Percentiles rank a stretch among this genome's conserved stretches.
Evolutionary conservation across 164 flowering plant genomes (phyloP).

Genomic region (Nymphaea colorata): DNA sequence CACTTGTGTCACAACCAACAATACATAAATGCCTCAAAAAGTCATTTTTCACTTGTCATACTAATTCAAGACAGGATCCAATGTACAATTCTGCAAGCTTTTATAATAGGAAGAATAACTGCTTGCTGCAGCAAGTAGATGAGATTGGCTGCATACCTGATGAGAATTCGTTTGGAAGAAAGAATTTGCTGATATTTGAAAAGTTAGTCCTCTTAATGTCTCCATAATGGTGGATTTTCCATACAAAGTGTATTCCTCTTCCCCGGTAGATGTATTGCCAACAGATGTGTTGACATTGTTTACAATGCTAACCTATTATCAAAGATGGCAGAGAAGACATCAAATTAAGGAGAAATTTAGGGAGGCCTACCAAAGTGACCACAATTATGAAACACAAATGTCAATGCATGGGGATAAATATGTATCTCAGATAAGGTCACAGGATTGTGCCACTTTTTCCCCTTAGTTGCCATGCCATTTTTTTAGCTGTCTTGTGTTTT

Average conservation of each 20-base stretch:
- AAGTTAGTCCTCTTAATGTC: conserved; percentile 67
- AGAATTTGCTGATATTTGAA: conserved; percentile 96
- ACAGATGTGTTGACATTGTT: conserved; percentile 89
- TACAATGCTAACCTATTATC: conserved; percentile 65
- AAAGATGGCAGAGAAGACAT: neutral
- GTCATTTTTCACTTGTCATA: no score
- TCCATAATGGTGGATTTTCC: conserved; percentile 82
- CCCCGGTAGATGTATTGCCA: conserved; percentile 92
- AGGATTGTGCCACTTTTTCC: no score
- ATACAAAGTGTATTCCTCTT: conserved; percentile 62
- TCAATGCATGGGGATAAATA: neutral
- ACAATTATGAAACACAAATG: neutral
- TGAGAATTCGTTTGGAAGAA: conserved; percentile 94
- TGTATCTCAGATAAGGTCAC: no score
- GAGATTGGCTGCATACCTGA: conserved; percentile 39
- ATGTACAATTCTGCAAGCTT: no score
- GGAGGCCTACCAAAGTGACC: no score
- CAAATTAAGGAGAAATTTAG: neutral
- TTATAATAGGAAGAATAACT: no score
- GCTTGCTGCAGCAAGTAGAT: no score
- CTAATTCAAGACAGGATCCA: no score
- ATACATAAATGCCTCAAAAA: no score
- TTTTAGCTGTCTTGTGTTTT: no score
- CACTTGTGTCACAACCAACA: no score
- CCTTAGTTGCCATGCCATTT: no score